Evolutionary conservation across 2,329 filamentous ascomycete species (phyloP).

Genomic region (Graphilbum sp.): DNA sequence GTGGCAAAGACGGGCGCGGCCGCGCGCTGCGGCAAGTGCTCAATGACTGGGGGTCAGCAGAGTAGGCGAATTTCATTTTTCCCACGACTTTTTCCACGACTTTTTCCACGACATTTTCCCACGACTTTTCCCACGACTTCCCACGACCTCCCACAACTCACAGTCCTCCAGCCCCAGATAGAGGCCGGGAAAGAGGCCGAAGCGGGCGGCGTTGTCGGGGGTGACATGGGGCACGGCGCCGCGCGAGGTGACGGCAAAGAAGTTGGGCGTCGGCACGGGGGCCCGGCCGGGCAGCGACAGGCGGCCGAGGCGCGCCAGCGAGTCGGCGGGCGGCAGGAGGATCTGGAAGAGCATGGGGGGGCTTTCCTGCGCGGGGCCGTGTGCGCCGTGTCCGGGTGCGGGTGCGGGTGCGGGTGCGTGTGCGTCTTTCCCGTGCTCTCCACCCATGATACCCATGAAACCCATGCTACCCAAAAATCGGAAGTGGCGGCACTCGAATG

Average conservation of each 20-base stretch:
- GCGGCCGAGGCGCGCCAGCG: slow-evolving; percentile 47
- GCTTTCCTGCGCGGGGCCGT: too few species aligned
- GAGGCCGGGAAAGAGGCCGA: slow-evolving; percentile 49
- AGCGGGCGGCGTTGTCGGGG: slow-evolving; percentile 59
- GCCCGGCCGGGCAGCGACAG: slow-evolving; percentile 45
- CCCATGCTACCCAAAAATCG: too few species aligned
- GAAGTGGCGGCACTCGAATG: too few species aligned
- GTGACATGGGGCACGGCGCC: slow-evolving; percentile 78
- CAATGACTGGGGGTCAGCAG: slow-evolving; percentile 5
- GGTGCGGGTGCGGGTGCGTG: too few species aligned
- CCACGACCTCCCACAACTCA: too few species aligned
- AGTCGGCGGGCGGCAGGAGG: background rate
- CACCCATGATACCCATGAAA: too few species aligned
- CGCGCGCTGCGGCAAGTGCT: slow-evolving; percentile 4
- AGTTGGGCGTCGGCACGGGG: slow-evolving; percentile 68
- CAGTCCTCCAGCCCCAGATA: slow-evolving; percentile 89
- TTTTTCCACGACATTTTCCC: background rate
- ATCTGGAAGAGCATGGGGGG: background rate
- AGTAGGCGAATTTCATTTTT: too few species aligned
- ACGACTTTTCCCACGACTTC: too few species aligned
- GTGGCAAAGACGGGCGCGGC: background rate
- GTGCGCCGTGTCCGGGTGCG: too few species aligned
- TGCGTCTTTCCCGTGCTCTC: too few species aligned
- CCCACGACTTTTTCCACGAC: background rate
- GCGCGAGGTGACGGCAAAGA: slow-evolving; percentile 63